phyloP scores from a whole-genome alignment of 352 stramenopile genomes.

The Aphanomyces cochlioides region DNA sequence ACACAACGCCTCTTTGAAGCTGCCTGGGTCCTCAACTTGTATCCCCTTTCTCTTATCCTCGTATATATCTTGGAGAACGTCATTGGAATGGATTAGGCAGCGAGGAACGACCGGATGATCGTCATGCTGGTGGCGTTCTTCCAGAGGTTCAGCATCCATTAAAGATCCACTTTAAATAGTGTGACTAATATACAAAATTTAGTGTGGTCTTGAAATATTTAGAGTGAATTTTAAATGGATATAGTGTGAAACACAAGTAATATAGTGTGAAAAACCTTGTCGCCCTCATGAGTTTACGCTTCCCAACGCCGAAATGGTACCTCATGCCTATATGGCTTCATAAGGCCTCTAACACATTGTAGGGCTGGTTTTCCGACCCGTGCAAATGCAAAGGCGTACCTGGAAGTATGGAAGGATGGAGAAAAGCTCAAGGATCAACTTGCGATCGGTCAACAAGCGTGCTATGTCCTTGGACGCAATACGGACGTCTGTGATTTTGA shows the following conservation, averaged over 20 bases:
- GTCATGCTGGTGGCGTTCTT: too few relatives aligned
- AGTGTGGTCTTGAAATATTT: too few relatives aligned
- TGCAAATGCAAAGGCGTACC: constrained; percentile 42
- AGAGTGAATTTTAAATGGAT: too few relatives aligned
- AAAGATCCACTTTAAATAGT: too few relatives aligned
- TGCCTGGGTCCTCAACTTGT: constrained; percentile 85
- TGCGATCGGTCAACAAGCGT: constrained; percentile 48
- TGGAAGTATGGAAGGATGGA: constrained; percentile 56
- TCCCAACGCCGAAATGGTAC: constrained; percentile 28
- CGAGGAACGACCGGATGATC: too few relatives aligned
- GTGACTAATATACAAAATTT: too few relatives aligned
- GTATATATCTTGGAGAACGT: constrained; percentile 91
- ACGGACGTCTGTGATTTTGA: constrained; percentile 66
- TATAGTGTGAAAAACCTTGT: constrained; percentile 26
- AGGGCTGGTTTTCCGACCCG: constrained; percentile 52
- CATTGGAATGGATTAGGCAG: constrained; percentile 80
- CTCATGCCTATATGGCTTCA: too few relatives aligned
- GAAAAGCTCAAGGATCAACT: constrained; percentile 42
- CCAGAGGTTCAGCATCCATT: too few relatives aligned
- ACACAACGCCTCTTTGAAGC: constrained; percentile 84
- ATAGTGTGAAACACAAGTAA: neutral
- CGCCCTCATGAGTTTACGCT: neutral
- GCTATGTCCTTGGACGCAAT: constrained; percentile 72
- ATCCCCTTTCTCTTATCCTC: constrained; percentile 90
- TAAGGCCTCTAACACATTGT: neutral